Base-by-base conservation (phyloP, 768 basidiomycete species). In the Lyophyllum shimeji region DNA sequence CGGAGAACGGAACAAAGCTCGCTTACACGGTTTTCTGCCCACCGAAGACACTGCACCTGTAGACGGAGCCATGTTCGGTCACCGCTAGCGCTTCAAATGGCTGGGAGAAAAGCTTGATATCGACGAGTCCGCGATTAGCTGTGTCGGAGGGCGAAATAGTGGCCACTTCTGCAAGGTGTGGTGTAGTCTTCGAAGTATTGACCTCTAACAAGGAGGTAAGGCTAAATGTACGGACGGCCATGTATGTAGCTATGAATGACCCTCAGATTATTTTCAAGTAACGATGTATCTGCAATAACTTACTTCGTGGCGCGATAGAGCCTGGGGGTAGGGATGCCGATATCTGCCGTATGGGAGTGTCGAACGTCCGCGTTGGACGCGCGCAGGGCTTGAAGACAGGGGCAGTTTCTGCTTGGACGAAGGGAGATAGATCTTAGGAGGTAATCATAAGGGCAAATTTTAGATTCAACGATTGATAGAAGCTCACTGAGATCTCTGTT, bases 321-420 rank as follows among this genome's bases (percentile, higher is more conserved):
- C 31, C 24, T 7, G 37, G 24, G 45, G 20, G 20, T 34, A 64
- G 60, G 2, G 76, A 72, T n/a, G 76, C 63, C 5, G 71, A 67
- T 46, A 91, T 72, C 60, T 92, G 90, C 50, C 77, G 75, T 50
- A 93, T 88, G 12, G 90, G 88, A 2, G 89, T 89, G 18, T 79
- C 69, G 57, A 89, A 90, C 2, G 71, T 69, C 56, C 71, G 71
- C 6, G 74, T 65, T 4, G 84, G 73, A 4, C 59, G 69, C 1
- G 73, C 73, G 40, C 65, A 67, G 1, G 85, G 79, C 39, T 67
- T 76, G 44, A 80, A 78, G 23, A 62, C 45, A 17, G 74, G 58
- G 7, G 43, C 58, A 7, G 65, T 60, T 23, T 59, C 62, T 43
- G 61, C 65, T 39, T 69, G 80, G 71, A 1, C 66, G 72, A 63